These are phyloP conservation scores for Aspergillus sp. DNA, from an alignment of 2,329 filamentous ascomycete species.

Conservation along the genomic window DNA sequence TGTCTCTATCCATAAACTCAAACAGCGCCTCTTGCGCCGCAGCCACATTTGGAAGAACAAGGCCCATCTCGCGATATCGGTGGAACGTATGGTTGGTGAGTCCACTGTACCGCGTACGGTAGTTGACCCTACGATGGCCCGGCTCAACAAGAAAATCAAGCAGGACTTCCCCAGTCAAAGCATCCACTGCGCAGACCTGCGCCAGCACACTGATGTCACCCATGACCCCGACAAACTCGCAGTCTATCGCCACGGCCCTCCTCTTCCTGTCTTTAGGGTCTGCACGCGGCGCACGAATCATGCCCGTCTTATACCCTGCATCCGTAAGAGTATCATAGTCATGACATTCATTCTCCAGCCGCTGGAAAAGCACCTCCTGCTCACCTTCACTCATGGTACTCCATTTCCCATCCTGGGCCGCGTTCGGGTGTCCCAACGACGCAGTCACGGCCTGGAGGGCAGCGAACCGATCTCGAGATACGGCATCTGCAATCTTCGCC, in stretches of 20 bases:
- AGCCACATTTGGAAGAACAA: background rate
- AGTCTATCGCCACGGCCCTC: background rate
- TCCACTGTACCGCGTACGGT: background rate
- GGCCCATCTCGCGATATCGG: background rate
- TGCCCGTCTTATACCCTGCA: background rate
- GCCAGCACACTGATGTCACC: background rate
- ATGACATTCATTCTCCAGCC: background rate
- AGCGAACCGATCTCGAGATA: background rate
- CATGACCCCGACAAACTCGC: background rate
- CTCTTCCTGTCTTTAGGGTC: background rate
- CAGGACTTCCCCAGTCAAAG: background rate
- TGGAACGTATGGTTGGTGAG: background rate
- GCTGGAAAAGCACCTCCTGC: background rate
- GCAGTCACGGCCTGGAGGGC: background rate
- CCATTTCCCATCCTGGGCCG: background rate
- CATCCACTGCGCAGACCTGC: background rate
- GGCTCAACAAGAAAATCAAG: background rate
- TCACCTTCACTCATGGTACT: background rate
- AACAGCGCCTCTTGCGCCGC: background rate
- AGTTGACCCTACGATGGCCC: background rate
- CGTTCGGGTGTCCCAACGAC: background rate
- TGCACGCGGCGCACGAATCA: background rate
- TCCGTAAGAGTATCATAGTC: background rate
- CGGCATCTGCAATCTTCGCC: background rate
- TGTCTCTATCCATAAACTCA: background rate